Evolutionary conservation across 2,329 filamentous ascomycete species (phyloP).

Genomic region (Lecanicillium sp.): DNA sequence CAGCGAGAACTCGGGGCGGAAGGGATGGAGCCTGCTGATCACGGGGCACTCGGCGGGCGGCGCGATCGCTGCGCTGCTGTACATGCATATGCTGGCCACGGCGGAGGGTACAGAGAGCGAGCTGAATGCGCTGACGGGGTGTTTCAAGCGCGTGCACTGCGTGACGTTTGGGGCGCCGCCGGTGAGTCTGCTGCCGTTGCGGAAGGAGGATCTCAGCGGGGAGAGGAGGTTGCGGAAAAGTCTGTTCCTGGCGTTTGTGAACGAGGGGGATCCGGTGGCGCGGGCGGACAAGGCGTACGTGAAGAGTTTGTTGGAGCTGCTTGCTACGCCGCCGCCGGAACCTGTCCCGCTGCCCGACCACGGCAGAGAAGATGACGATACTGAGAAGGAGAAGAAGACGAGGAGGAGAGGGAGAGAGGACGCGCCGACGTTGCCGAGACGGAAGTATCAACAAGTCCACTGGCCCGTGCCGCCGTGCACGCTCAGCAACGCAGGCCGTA

Average conservation of each 20-base stretch:
- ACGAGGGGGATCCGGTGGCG: constrained; percentile 78
- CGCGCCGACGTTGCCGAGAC: constrained; percentile 6
- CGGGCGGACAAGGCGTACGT: constrained; percentile 74
- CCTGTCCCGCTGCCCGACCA: constrained; percentile 6
- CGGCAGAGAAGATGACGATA: too few relatives aligned
- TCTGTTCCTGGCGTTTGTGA: constrained; percentile 73
- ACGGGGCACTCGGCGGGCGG: constrained; percentile 85
- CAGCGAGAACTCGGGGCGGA: constrained; percentile 65
- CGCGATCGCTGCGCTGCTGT: constrained; percentile 73
- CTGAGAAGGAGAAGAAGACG: neutral
- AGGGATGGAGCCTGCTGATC: constrained; percentile 66
- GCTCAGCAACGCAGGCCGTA: constrained; percentile 63
- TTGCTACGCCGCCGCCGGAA: constrained; percentile 53
- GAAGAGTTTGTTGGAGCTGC: constrained; percentile 63
- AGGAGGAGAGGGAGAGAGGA: neutral
- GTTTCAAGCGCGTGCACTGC: constrained; percentile 76
- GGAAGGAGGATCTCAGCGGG: constrained; percentile 32
- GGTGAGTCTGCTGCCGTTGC: constrained; percentile 63
- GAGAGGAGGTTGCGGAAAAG: constrained; percentile 49
- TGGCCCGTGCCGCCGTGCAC: constrained; percentile 63
- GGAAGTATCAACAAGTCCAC: constrained; percentile 25
- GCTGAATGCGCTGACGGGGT: constrained; percentile 60
- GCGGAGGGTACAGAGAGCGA: constrained; percentile 54
- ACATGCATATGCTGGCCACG: constrained; percentile 69
- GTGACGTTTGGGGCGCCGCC: constrained; percentile 82